Conservation (phyloP, 2,329 filamentous ascomycete species). For the Zymoseptoria crescenta region DNA sequence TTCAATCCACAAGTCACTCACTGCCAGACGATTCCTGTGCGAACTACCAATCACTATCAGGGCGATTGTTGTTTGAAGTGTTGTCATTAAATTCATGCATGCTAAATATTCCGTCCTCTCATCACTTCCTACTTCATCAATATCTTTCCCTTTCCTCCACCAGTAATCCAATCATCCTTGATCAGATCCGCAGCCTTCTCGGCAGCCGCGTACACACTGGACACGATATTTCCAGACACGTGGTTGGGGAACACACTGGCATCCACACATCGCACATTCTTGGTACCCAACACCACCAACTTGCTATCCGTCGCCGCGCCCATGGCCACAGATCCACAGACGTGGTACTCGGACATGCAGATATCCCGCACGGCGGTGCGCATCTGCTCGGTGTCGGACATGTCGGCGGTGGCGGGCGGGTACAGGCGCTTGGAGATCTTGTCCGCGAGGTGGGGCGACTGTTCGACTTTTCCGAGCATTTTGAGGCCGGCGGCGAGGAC, state of each 20-base stretch:
- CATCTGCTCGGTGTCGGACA: conserved; percentile 20
- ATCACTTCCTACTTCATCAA: background rate
- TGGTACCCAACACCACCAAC: conserved; percentile 32
- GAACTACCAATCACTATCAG: no score
- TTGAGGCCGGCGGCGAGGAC: conserved; percentile 26
- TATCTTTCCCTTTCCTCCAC: background rate
- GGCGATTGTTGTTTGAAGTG: no score
- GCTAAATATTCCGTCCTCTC: background rate
- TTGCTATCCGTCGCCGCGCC: conserved; percentile 35
- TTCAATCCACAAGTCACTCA: background rate
- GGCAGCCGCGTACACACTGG: conserved; percentile 26
- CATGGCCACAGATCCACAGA: conserved; percentile 34
- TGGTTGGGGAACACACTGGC: conserved; percentile 28
- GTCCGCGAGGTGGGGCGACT: conserved; percentile 35
- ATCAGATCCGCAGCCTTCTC: conserved; percentile 29
- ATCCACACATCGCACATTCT: conserved; percentile 33
- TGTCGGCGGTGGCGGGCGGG: conserved; percentile 22
- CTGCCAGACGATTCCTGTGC: background rate
- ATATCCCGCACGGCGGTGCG: conserved; percentile 20
- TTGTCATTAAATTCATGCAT: background rate
- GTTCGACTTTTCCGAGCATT: conserved; percentile 38
- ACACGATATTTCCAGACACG: conserved; percentile 24
- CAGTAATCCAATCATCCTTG: conserved; percentile 24
- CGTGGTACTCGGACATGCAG: conserved; percentile 32
- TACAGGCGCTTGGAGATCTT: conserved; percentile 33